phyloP scores from a whole-genome alignment of 1,139 yeast species.

The Hansenula sp. region DNA sequence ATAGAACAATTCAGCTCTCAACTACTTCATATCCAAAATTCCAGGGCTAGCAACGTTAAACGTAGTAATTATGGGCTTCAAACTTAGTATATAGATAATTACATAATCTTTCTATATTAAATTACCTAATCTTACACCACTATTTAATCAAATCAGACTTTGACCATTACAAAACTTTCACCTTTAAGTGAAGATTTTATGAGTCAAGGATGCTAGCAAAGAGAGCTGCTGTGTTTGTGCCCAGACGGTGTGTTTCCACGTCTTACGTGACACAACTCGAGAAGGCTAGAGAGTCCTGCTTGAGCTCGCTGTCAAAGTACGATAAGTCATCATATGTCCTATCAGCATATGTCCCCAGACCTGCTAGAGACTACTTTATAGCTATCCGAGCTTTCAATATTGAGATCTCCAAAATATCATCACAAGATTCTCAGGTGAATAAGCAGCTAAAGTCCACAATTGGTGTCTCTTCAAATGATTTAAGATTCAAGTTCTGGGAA shows the following conservation, averaged over 20 bases:
- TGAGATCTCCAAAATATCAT: constrained; percentile 55
- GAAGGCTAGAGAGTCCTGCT: constrained; percentile 10
- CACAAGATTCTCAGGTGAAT: constrained; percentile 36
- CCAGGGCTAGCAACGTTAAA: no score
- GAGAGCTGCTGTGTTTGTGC: neutral
- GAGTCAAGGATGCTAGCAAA: no score
- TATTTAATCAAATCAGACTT: no score
- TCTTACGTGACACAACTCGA: constrained; percentile 4
- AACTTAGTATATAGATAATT: no score
- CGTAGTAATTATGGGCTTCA: no score
- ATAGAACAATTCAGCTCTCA: no score
- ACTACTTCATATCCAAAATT: no score
- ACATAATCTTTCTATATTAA: no score
- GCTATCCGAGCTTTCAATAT: constrained; percentile 67
- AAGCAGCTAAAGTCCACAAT: constrained; percentile 20
- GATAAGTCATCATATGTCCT: constrained; percentile 68
- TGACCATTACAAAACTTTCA: no score
- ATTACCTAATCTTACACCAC: no score
- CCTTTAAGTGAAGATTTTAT: no score
- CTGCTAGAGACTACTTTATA: constrained; percentile 59
- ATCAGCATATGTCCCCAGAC: constrained; percentile 66
- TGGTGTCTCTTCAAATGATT: constrained; percentile 44
- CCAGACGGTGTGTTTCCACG: neutral
- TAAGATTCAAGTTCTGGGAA: constrained; percentile 62
- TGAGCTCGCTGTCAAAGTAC: constrained; percentile 27